Evolutionary conservation across 257 asterid species (phyloP), one percentile per base, ranked within the genome.

Genomic region (Solanum appendiculatum): DNA sequence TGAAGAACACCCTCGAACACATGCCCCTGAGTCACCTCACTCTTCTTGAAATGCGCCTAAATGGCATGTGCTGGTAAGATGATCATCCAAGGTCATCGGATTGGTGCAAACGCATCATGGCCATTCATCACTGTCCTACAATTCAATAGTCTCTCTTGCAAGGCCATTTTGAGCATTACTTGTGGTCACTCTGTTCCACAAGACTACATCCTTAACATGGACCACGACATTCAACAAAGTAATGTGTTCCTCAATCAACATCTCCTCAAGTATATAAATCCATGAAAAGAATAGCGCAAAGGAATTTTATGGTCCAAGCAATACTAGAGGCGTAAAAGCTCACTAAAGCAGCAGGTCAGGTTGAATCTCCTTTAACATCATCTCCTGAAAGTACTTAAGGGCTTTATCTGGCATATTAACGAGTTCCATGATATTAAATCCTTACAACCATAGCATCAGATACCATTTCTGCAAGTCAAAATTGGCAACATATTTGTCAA

Each of bases 131-230:
- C 83, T 18, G 84, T 23, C 39, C 89, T 91, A 94, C 23, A 89
- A 68, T 66, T 90, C 92, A 84, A 91, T 86, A 83, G 95, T 93
- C 87, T 94, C 95, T 34, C 91, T 91, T 31, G 97, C 98, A 56
- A 92, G 91, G 88, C 97, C 98, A 77, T 96, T 96, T 88, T 94
- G 97, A 82, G 96, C 91, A 90, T 92, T 93, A 33, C 95, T 93
- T n/a, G 92, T 86, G 63, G 94, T 93, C 92, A 96, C 89, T 44
- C 98, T 90, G 92, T 92, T 94, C 95, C 97, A 95, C 40, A 96
- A 92, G 89, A 96, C 92, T 39, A 90, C 91, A 86, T 94, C 98
- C 82, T 91, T 92, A 87, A 84, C 75, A 86, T 91, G 92, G 86
- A 94, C 92, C 51, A 95, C 86, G 25, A 91, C 93, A 91, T 94